A percentile compares a stretch with the other conserved stretches of the same genome.
Conservation (phyloP, 129 eudicot species). For the Artemisia tridentata region DNA sequence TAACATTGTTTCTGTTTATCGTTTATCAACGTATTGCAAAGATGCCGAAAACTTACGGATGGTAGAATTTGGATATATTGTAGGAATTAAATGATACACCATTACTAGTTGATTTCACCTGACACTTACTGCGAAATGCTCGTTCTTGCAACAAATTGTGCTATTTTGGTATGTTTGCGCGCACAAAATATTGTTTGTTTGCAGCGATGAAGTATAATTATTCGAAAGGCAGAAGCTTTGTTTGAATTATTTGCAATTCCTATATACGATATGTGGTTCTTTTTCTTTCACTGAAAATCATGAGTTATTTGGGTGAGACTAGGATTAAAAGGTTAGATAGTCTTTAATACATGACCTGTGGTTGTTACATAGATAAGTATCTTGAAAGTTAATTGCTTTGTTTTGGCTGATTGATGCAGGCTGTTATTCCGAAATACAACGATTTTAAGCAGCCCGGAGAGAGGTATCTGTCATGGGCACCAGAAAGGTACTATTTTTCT, state of each 20-base stretch:
- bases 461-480: slow-evolving; percentile 66
- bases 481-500: slow-evolving; percentile 47
- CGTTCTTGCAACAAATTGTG: neutral
- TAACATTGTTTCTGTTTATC: too few species aligned
- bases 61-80: neutral
- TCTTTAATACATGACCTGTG: too few species aligned
- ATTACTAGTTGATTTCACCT: too few species aligned
- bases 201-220: neutral
- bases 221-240: neutral
- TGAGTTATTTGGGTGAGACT: too few species aligned
- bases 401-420: slow-evolving; percentile 33
- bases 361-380: neutral
- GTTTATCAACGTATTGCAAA: neutral
- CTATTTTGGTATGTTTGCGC: neutral
- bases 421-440: slow-evolving; percentile 54
- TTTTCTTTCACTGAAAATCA: too few species aligned
- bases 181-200: too few species aligned
- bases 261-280: too few species aligned
- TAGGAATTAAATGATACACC: neutral
- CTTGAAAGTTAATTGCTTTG: too few species aligned
- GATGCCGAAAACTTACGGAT: neutral
- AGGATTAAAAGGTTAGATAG: too few species aligned
- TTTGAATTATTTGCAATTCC: too few species aligned
- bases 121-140: neutral
- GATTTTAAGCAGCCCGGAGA: slow-evolving; percentile 81